Evolutionary conservation across 2,329 filamentous ascomycete genomes (phyloP), one percentile per base, ranked within the genome.

Genomic region (Cylindrodendrum hubeiense): DNA sequence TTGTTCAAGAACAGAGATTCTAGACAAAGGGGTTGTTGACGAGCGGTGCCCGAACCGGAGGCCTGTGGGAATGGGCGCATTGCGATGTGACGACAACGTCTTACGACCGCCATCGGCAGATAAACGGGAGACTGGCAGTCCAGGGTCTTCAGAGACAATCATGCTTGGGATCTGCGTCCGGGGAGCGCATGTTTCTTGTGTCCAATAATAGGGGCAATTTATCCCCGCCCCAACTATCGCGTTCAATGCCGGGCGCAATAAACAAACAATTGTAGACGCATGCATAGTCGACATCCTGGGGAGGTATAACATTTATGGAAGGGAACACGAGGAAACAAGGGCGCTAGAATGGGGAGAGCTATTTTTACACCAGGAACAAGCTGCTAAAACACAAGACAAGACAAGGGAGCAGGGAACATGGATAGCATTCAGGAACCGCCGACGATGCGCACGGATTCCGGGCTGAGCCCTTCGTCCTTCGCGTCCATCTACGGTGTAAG

Each of bases 321-420:
- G 34, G 21, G 44, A 17, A 24, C 37, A n/a, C 15, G 15, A 33
- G 6, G 44, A 44, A 33, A 43, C 17, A 44, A 50, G 26, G 21
- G 13, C 34, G 34, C 22, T 17, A 30, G 44, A 37, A 22, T 46
- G 24, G 15, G 7, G n/a, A 46, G 30, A 37, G 33, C 52, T 62
- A 62, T 62, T 62, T 62, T 62, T 62, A 56, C 59, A 26, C 28
- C 19, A 10, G 13, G n/a, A 61, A 17, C 43, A 33, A 55, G 43
- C 28, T 19, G 22, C 10, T 33, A 26, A 55, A 22, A 17, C 34
- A 30, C 37, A 56, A 22, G 28, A 28, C 28, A 4, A 17, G 53
- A 46, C 41, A 56, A 24, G 53, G 59, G 34, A 19, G 28, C 46
- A 56, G 33, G 59, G 43, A 21, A 15, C 19, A 12, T 21, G 41